phyloP scores from a whole-genome alignment of 2,329 filamentous ascomycete species.

The Colletotrichum filicis region DNA sequence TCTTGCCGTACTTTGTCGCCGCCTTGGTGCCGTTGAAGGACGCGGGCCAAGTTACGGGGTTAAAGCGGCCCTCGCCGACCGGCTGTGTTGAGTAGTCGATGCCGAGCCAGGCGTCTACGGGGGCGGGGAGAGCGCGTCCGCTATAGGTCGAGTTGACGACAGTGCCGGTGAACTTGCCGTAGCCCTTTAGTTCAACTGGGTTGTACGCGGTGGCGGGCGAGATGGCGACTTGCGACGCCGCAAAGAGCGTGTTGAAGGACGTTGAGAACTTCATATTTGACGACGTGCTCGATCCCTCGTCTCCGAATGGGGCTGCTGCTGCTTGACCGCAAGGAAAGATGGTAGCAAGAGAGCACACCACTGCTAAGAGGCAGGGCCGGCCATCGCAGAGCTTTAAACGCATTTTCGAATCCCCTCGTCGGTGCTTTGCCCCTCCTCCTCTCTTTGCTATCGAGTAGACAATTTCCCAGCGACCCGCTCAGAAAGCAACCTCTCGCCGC shows the following conservation, averaged over 20 bases:
- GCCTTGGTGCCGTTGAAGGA: constrained; percentile 51
- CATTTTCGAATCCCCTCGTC: neutral
- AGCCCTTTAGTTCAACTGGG: constrained; percentile 46
- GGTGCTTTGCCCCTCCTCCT: neutral
- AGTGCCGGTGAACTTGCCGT: constrained; percentile 53
- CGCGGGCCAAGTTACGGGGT: constrained; percentile 50
- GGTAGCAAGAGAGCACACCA: constrained; percentile 4
- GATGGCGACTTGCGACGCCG: constrained; percentile 23
- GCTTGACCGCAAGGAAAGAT: constrained; percentile 12
- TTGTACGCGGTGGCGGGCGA: constrained; percentile 24
- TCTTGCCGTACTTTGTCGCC: constrained; percentile 52
- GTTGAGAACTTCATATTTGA: constrained; percentile 21
- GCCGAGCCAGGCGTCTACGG: constrained; percentile 59
- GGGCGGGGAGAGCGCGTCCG: constrained; percentile 43
- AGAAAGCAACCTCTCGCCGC: constrained; percentile 4
- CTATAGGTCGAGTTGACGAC: constrained; percentile 47
- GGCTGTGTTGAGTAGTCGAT: constrained; percentile 57
- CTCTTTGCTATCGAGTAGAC: neutral
- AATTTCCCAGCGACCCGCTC: constrained; percentile 21
- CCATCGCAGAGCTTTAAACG: constrained; percentile 6
- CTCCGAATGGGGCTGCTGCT: neutral
- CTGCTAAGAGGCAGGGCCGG: neutral
- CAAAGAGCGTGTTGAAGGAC: constrained; percentile 17
- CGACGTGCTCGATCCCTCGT: constrained; percentile 8
- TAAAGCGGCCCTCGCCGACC: constrained; percentile 52